Conservation (phyloP, 495 filamentous ascomycete species). For the Parachaetomium inaequale region DNA sequence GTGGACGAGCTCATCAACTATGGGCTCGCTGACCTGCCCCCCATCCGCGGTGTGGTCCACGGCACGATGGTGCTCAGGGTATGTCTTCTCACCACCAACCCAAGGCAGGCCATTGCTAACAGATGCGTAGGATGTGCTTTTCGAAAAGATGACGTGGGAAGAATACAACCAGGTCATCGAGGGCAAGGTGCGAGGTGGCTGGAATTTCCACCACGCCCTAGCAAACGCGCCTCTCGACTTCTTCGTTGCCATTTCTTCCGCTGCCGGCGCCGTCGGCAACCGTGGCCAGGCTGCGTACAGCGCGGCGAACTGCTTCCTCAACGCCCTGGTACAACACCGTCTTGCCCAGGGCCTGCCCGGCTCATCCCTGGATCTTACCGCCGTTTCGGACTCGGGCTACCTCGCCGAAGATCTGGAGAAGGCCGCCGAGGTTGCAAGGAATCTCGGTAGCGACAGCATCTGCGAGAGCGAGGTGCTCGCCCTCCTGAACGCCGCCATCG, state of each 20-base stretch:
- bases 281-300: conserved; percentile 61
- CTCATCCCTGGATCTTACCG: conserved; percentile 53
- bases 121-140: conserved; percentile 45
- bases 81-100: conserved; percentile 25
- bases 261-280: conserved; percentile 57
- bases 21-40: conserved; percentile 35
- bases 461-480: conserved; percentile 51
- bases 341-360: conserved; percentile 44
- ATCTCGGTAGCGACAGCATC: conserved; percentile 49
- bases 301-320: conserved; percentile 61
- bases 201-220: conserved; percentile 57
- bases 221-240: conserved; percentile 55
- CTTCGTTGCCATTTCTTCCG: conserved; percentile 62
- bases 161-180: conserved; percentile 48
- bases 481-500: conserved; percentile 47
- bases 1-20: conserved; percentile 37
- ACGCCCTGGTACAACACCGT: conserved; percentile 50
- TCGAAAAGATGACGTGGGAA: conserved; percentile 53
- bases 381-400: conserved; percentile 56
- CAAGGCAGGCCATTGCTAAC: not conserved
- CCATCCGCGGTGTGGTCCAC: conserved; percentile 49
- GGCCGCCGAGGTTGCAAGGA: conserved; percentile 45
- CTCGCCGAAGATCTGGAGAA: conserved; percentile 47
- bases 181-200: conserved; percentile 54
- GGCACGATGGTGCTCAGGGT: conserved; percentile 55